These are phyloP conservation scores for Hygrophoropsis aurantiaca DNA, from an alignment of 768 basidiomycete species.

Conservation along the genomic window DNA sequence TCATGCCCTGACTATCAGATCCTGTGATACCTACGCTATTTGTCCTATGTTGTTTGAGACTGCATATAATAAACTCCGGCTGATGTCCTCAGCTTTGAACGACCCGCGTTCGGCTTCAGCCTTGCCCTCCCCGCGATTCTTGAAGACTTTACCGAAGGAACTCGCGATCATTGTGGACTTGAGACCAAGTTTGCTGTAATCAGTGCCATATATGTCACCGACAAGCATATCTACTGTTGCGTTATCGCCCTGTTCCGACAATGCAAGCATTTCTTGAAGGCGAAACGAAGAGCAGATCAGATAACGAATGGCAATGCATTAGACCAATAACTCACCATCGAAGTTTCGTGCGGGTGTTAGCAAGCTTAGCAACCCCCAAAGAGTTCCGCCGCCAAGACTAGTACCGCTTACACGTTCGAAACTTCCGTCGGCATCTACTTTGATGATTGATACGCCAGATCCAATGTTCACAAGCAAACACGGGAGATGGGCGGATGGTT, in stretches of 20 bases:
- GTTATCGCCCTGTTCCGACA: slow-evolving; percentile 95
- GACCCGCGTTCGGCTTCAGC: slow-evolving; percentile 53
- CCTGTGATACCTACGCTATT: slow-evolving; percentile 94
- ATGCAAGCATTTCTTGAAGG: slow-evolving; percentile 84
- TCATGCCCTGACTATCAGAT: neutral
- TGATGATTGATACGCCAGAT: slow-evolving; percentile 96
- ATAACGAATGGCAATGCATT: neutral
- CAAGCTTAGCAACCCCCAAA: slow-evolving; percentile 94
- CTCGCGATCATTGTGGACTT: slow-evolving; percentile 99
- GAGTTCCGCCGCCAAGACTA: slow-evolving; percentile 92
- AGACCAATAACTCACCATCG: slow-evolving; percentile 70
- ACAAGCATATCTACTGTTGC: slow-evolving; percentile 96
- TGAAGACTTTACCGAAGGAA: slow-evolving; percentile 98
- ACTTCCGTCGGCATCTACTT: slow-evolving; percentile 91
- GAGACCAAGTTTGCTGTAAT: slow-evolving; percentile 91
- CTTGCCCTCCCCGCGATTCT: slow-evolving; percentile 59
- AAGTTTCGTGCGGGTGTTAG: slow-evolving; percentile 94
- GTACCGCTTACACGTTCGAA: slow-evolving; percentile 98
- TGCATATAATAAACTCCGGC: slow-evolving; percentile 90
- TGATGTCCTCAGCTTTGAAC: slow-evolving; percentile 92
- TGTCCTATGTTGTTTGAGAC: slow-evolving; percentile 99
- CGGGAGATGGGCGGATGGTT: slow-evolving; percentile 86
- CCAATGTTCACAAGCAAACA: slow-evolving; percentile 98
- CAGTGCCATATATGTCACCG: slow-evolving; percentile 98
- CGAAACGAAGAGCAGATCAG: slow-evolving; percentile 5